Evolutionary conservation across 306 rosid genomes (phyloP).

Genomic region (Fragaria iinumae): DNA sequence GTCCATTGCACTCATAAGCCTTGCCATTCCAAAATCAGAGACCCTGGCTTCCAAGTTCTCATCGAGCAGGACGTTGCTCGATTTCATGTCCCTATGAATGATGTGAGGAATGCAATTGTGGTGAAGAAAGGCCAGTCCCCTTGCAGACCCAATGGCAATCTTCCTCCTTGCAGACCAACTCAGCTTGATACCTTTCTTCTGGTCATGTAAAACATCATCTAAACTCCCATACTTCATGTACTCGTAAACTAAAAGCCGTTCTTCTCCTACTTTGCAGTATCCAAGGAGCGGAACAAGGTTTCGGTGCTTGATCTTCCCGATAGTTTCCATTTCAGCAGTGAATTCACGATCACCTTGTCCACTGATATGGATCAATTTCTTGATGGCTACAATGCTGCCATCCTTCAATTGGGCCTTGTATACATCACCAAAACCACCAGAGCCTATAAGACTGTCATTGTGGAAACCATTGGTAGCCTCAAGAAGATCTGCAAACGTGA

Average conservation of each 20-base stretch:
- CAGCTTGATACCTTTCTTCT: slow-evolving; percentile 71
- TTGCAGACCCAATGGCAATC: slow-evolving; percentile 88
- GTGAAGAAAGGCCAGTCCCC: slow-evolving; percentile 94
- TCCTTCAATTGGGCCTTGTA: slow-evolving; percentile 92
- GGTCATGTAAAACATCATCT: slow-evolving; percentile 87
- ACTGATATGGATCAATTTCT: slow-evolving; percentile 81
- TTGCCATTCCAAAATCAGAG: slow-evolving; percentile 98
- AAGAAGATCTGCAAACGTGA: slow-evolving; percentile 88
- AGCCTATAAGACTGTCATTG: slow-evolving; percentile 75
- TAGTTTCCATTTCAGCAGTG: slow-evolving; percentile 99
- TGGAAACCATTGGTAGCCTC: slow-evolving; percentile 90
- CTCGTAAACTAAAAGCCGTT: slow-evolving; percentile 86
- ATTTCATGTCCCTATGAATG: slow-evolving; percentile 97
- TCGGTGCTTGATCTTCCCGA: slow-evolving; percentile 93
- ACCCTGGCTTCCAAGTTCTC: slow-evolving; percentile 90
- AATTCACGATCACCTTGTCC: slow-evolving; percentile 98
- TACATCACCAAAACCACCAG: slow-evolving; percentile 91
- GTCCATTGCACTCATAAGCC: slow-evolving; percentile 95
- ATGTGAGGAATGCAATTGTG: slow-evolving; percentile 89
- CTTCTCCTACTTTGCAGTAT: slow-evolving; percentile 91
- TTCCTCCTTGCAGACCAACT: slow-evolving; percentile 82
- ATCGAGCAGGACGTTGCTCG: slow-evolving; percentile 90
- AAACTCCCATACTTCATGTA: slow-evolving; percentile 92
- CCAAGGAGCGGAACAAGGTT: slow-evolving; percentile 93
- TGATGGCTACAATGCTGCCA: slow-evolving; percentile 84